A percentile compares a stretch with the other conserved stretches of the same genome.
phyloP scores from a whole-genome alignment of 768 basidiomycete species.

The Exidia glandulosa region DNA sequence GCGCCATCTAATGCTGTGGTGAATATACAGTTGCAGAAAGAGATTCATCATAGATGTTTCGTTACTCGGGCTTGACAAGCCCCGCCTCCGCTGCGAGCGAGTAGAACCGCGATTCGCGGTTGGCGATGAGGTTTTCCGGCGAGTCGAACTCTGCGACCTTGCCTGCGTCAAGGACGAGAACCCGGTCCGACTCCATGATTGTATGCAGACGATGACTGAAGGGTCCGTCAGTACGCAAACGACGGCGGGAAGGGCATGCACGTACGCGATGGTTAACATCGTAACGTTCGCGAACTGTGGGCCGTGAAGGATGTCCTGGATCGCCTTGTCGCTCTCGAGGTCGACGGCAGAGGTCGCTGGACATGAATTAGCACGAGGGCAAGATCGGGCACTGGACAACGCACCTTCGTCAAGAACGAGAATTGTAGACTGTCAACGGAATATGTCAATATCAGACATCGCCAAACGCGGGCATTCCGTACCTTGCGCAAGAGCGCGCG shows the following conservation, averaged over 20 bases:
- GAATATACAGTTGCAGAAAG: no score
- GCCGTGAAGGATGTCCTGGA: conserved; percentile 80
- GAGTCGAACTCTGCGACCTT: conserved; percentile 71
- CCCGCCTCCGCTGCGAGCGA: conserved; percentile 59
- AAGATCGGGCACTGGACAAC: conserved; percentile 1
- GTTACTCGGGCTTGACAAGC: conserved; percentile 1
- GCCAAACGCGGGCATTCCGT: background rate
- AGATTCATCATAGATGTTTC: no score
- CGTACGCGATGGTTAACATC: conserved; percentile 78
- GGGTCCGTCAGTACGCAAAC: background rate
- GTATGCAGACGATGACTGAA: conserved; percentile 70
- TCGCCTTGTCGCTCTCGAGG: conserved; percentile 77
- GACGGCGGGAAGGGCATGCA: conserved; percentile 10
- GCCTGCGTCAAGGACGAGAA: conserved; percentile 78
- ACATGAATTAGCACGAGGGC: conserved; percentile 2
- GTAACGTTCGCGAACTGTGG: conserved; percentile 68
- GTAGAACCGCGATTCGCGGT: conserved; percentile 46
- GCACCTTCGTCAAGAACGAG: conserved; percentile 87
- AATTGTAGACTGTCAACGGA: conserved; percentile 56
- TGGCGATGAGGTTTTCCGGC: conserved; percentile 52
- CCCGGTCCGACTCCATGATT: conserved; percentile 68
- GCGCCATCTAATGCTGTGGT: no score
- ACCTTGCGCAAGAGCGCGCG: conserved; percentile 72
- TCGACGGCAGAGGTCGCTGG: conserved; percentile 83
- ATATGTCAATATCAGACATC: background rate